Percentiles rank a stretch among this genome's conserved stretches.
Conservation (phyloP, 2,329 filamentous ascomycete species). For the Xylaria sp. region DNA sequence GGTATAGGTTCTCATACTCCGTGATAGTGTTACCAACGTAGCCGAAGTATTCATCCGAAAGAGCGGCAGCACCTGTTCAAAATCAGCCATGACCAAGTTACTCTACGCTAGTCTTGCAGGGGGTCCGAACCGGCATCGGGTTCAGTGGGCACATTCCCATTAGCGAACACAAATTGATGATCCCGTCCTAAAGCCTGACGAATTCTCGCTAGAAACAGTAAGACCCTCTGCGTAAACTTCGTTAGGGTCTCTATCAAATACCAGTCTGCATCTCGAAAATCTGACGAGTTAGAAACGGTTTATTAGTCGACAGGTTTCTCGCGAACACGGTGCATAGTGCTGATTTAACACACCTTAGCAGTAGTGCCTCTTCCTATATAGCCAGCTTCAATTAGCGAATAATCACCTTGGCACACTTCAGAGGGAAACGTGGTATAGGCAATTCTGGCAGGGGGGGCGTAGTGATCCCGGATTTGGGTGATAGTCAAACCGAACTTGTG, state of each 20-base stretch:
- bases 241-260: slow-evolving; percentile 22
- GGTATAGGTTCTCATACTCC: slow-evolving; percentile 41
- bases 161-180: slow-evolving; percentile 44
- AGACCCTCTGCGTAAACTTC: slow-evolving; percentile 21
- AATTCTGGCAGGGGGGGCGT: no score
- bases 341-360: slow-evolving; percentile 37
- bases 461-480: background rate
- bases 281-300: slow-evolving; percentile 21
- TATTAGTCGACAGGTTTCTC: slow-evolving; percentile 24
- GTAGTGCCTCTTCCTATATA: slow-evolving; percentile 42
- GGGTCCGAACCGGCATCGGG: slow-evolving; percentile 40
- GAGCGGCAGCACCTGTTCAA: slow-evolving; percentile 39
- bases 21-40: slow-evolving; percentile 40
- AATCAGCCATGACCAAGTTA: slow-evolving; percentile 32
- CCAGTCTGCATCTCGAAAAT: slow-evolving; percentile 48
- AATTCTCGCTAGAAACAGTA: slow-evolving; percentile 41
- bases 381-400: slow-evolving; percentile 34
- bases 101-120: slow-evolving; percentile 7
- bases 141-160: slow-evolving; percentile 42
- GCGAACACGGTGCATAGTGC: background rate
- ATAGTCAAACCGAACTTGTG: background rate
- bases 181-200: slow-evolving; percentile 43
- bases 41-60: slow-evolving; percentile 43
- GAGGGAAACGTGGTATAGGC: background rate
- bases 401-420: slow-evolving; percentile 23